These are phyloP conservation scores for Neoascochyta sp. DNA, from an alignment of 2,329 filamentous ascomycete genomes.

Conservation along the genomic window DNA sequence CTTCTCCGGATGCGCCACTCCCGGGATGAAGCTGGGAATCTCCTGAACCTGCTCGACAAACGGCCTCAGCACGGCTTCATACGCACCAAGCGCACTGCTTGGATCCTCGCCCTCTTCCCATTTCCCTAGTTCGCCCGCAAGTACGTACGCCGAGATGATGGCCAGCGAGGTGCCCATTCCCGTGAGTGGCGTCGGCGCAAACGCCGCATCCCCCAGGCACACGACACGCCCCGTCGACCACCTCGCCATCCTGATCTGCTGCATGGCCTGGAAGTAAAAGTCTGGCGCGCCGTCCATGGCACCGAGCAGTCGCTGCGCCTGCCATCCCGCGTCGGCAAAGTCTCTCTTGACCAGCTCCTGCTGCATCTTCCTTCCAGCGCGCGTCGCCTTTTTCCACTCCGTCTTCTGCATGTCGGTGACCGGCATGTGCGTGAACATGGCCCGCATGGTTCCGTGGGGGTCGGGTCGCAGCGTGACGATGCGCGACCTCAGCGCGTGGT, in stretches of 20 bases:
- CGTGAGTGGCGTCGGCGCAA: conserved; percentile 48
- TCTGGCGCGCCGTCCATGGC: conserved; percentile 41
- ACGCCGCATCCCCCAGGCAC: conserved; percentile 54
- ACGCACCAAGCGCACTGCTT: conserved; percentile 16
- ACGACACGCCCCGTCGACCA: conserved; percentile 50
- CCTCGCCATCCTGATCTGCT: conserved; percentile 43
- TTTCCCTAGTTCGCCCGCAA: conserved; percentile 36
- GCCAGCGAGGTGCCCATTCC: conserved; percentile 41
- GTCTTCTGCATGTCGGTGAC: conserved; percentile 14
- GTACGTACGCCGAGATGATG: conserved; percentile 38
- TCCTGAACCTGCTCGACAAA: conserved; percentile 26
- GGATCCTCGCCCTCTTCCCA: conserved; percentile 10
- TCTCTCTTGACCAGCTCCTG: conserved; percentile 36
- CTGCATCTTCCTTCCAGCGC: conserved; percentile 35
- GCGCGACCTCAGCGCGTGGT: conserved; percentile 36
- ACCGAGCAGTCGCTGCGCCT: conserved; percentile 42
- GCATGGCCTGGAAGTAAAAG: conserved; percentile 48
- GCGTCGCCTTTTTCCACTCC: conserved; percentile 24
- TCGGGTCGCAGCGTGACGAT: conserved; percentile 21
- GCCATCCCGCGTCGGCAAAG: conserved; percentile 45
- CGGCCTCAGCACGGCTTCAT: conserved; percentile 20
- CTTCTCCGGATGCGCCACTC: conserved; percentile 17
- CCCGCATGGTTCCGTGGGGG: conserved; percentile 21
- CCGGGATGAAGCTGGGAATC: conserved; percentile 23
- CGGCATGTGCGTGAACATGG: conserved; percentile 40